Percentiles rank a stretch among this genome's conserved stretches.
Conservation (phyloP, 345 rosid species). For the Brassica napus region DNA sequence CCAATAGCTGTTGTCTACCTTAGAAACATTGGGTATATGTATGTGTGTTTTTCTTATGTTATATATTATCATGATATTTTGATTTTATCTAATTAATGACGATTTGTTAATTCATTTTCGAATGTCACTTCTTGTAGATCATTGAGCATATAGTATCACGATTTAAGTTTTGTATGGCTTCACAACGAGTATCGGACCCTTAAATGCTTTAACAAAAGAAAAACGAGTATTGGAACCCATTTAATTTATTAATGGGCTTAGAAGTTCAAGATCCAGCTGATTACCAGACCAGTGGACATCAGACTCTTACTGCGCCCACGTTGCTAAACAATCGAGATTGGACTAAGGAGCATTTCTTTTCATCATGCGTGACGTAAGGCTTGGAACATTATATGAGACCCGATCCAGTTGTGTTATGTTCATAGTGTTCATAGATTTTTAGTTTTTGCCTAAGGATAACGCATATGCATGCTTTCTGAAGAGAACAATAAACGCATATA, state of each 20-base stretch:
- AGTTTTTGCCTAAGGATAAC: background rate
- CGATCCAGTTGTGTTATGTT: background rate
- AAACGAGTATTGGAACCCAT: background rate
- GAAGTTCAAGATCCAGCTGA: background rate
- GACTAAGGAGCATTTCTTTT: background rate
- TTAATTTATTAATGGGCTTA: background rate
- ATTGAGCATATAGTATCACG: no score
- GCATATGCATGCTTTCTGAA: background rate
- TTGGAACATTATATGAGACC: background rate
- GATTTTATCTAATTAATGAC: no score
- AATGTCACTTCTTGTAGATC: no score
- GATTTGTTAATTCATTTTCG: no score
- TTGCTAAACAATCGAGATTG: background rate
- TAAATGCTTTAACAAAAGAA: no score
- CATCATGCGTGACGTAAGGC: background rate
- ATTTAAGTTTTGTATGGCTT: no score
- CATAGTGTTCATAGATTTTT: background rate
- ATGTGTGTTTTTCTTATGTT: no score
- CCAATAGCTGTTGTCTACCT: background rate
- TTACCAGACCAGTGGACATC: background rate
- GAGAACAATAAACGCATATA: background rate
- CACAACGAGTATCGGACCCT: no score
- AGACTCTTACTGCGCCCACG: background rate
- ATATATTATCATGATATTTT: no score
- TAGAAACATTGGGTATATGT: no score